Evolutionary conservation across 352 stramenopile genomes (phyloP).

Genomic region (Discostella stelligera): DNA sequence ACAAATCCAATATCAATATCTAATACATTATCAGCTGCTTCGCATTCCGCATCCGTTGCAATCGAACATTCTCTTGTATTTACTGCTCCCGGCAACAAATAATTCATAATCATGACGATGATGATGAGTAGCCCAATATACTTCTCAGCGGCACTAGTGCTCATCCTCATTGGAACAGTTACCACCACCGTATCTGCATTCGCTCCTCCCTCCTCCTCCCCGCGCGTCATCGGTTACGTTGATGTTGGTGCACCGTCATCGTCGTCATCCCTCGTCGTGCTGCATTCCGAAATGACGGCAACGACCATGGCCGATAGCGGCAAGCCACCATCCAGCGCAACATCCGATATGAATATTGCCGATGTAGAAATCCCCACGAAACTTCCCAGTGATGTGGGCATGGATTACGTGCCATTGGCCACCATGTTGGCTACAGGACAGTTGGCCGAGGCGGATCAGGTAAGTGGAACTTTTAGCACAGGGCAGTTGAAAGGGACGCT

Average conservation of each 20-base stretch:
- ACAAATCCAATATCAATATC: no score
- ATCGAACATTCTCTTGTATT: no score
- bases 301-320: conserved; percentile 49
- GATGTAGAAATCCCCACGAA: conserved; percentile 79
- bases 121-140: background rate
- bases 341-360: conserved; percentile 26
- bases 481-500: no score
- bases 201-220: background rate
- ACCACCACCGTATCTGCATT: background rate
- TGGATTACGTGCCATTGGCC: conserved; percentile 82
- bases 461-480: no score
- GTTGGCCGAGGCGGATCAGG: conserved; percentile 81
- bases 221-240: background rate
- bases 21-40: no score
- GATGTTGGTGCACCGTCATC: background rate
- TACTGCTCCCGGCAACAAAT: no score
- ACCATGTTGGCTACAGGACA: conserved; percentile 81
- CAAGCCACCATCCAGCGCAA: conserved; percentile 37
- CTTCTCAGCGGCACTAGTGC: background rate
- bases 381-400: conserved; percentile 75
- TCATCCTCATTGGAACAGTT: background rate
- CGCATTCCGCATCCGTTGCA: no score
- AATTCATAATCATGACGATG: background rate
- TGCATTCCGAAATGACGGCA: background rate
- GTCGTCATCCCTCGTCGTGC: conserved; percentile 2